Conservation (phyloP, 2,329 filamentous ascomycete genomes). For the Arthroderma uncinatum region DNA sequence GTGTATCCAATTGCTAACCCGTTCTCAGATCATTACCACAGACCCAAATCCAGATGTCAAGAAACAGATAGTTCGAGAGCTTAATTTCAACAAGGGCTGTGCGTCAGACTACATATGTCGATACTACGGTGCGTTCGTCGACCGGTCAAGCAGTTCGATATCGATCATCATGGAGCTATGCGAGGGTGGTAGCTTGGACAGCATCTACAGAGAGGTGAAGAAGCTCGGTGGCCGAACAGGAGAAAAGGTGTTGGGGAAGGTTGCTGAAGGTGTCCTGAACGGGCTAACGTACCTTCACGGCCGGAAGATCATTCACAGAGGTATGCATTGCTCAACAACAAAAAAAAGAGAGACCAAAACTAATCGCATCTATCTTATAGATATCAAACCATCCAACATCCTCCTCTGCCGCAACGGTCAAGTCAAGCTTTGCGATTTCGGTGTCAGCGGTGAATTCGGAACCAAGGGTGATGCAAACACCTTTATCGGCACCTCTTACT, state of each 20-base stretch:
- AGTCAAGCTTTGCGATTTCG: slow-evolving; percentile 97
- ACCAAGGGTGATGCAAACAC: slow-evolving; percentile 98
- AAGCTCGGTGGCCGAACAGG: slow-evolving; percentile 87
- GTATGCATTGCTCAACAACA: slow-evolving; percentile 21
- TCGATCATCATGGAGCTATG: slow-evolving; percentile 99
- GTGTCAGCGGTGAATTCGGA: slow-evolving; percentile 93
- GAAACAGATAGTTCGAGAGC: slow-evolving; percentile 92
- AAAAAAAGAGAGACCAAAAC: neutral
- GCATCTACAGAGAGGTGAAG: slow-evolving; percentile 95
- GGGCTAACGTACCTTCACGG: slow-evolving; percentile 91
- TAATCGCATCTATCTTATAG: slow-evolving; percentile 30
- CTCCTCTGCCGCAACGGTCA: slow-evolving; percentile 82
- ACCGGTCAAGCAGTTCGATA: slow-evolving; percentile 90
- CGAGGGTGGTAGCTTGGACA: slow-evolving; percentile 89
- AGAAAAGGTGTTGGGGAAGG: slow-evolving; percentile 93
- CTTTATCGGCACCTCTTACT: slow-evolving; percentile 97
- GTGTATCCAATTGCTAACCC: slow-evolving; percentile 14
- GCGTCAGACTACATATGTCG: slow-evolving; percentile 92
- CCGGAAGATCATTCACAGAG: slow-evolving; percentile 91
- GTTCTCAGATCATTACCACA: slow-evolving; percentile 77
- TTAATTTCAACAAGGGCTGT: slow-evolving; percentile 96
- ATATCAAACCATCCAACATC: slow-evolving; percentile 98
- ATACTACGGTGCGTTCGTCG: slow-evolving; percentile 95
- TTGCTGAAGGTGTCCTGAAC: slow-evolving; percentile 86
- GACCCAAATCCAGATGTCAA: slow-evolving; percentile 97